Evolutionary conservation across 768 basidiomycete species (phyloP).

Genomic region (Clitopilus passeckerianus): DNA sequence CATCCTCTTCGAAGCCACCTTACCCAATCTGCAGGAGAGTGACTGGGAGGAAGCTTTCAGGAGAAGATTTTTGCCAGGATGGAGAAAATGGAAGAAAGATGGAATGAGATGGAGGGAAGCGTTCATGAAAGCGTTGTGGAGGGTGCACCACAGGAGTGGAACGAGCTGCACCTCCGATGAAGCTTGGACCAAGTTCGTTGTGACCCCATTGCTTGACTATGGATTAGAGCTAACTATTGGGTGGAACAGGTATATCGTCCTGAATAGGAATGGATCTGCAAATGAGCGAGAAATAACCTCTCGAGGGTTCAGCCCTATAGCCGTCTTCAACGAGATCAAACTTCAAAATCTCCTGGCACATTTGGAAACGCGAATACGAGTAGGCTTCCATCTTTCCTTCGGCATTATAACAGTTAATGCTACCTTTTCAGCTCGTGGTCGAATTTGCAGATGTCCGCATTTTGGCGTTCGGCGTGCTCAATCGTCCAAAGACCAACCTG

Average conservation of each 20-base stretch:
- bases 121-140: slow-evolving; percentile 61
- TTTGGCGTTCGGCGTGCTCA: slow-evolving; percentile 63
- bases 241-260: slow-evolving; percentile 55
- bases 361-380: slow-evolving; percentile 62
- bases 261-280: slow-evolving; percentile 73
- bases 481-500: slow-evolving; percentile 49
- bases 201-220: slow-evolving; percentile 7
- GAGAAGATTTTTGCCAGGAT: slow-evolving; percentile 72
- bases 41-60: slow-evolving; percentile 79
- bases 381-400: slow-evolving; percentile 25
- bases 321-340: slow-evolving; percentile 77
- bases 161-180: slow-evolving; percentile 76
- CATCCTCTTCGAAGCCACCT: slow-evolving; percentile 61
- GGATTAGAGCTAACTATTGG: slow-evolving; percentile 1
- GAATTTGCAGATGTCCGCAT: slow-evolving; percentile 70
- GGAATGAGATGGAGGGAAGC: slow-evolving; percentile 52
- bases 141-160: slow-evolving; percentile 56
- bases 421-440: slow-evolving; percentile 50
- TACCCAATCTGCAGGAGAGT: slow-evolving; percentile 57
- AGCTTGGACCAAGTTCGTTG: slow-evolving; percentile 72
- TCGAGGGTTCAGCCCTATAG: slow-evolving; percentile 60
- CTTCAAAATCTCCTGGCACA: slow-evolving; percentile 65
- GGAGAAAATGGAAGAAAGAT: slow-evolving; percentile 65
- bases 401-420: neutral
- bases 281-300: slow-evolving; percentile 68